Evolutionary conservation across 2,329 filamentous ascomycete species (phyloP).

Genomic region (Aureobasidium sp.): DNA sequence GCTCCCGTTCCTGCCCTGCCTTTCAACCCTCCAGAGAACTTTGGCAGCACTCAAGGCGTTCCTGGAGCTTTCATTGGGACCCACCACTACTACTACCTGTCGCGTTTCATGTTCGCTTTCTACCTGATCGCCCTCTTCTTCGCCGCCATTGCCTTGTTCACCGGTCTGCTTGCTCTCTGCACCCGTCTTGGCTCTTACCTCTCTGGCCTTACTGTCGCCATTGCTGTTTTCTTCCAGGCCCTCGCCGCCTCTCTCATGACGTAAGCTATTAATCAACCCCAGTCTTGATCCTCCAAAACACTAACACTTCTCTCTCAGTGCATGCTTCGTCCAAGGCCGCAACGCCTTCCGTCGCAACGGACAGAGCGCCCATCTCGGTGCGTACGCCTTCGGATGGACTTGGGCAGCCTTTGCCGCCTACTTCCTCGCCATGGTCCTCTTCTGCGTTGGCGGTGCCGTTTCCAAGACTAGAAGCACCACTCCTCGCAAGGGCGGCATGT

Average conservation of each 20-base stretch:
- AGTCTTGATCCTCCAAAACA: not conserved
- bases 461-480: slow-evolving; percentile 32
- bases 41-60: slow-evolving; percentile 45
- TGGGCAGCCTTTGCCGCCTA: slow-evolving; percentile 64
- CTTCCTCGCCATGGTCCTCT: slow-evolving; percentile 57
- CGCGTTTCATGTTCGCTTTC: slow-evolving; percentile 89
- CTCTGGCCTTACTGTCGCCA: slow-evolving; percentile 47
- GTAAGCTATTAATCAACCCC: slow-evolving; percentile 39
- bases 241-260: slow-evolving; percentile 66
- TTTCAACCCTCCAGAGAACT: slow-evolving; percentile 57
- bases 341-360: slow-evolving; percentile 52
- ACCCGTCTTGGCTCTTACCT: slow-evolving; percentile 63
- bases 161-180: slow-evolving; percentile 60
- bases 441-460: slow-evolving; percentile 53
- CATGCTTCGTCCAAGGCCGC: slow-evolving; percentile 62
- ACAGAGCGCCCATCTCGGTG: slow-evolving; percentile 53
- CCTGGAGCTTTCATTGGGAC: slow-evolving; percentile 47
- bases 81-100: slow-evolving; percentile 70
- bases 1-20: slow-evolving; percentile 52
- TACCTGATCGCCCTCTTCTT: slow-evolving; percentile 81
- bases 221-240: slow-evolving; percentile 62
- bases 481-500: slow-evolving; percentile 32
- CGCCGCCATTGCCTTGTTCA: slow-evolving; percentile 57
- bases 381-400: slow-evolving; percentile 65
- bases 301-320: slow-evolving; percentile 34